Percentiles rank a stretch among this genome's conserved stretches.
Evolutionary conservation across 495 filamentous ascomycete genomes (phyloP).

Genomic region (Hypoxylon cercidicola): DNA sequence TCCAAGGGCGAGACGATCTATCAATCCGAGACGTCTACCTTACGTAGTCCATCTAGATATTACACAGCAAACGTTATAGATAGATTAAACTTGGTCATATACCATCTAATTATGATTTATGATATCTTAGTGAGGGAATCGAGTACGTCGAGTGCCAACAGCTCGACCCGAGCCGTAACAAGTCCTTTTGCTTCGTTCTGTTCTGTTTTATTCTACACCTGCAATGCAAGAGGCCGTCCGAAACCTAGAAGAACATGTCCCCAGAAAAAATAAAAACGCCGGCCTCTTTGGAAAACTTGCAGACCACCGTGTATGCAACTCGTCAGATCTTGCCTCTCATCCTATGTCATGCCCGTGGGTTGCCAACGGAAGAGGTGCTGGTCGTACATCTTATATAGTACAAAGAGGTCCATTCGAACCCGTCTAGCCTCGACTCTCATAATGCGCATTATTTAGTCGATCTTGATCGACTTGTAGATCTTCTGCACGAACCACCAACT

Average conservation of each 20-base stretch:
- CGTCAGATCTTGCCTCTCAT: constrained; percentile 11
- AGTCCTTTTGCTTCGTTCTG: too few relatives aligned
- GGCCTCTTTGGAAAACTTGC: constrained; percentile 13
- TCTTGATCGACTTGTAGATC: constrained; percentile 96
- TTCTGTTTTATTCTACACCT: constrained; percentile 12
- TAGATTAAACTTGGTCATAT: background rate
- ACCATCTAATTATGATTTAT: constrained; percentile 1
- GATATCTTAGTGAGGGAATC: background rate
- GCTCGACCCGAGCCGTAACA: too few relatives aligned
- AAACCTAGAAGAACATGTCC: too few relatives aligned
- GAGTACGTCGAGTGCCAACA: background rate
- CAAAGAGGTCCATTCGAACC: constrained; percentile 4
- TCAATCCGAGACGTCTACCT: too few relatives aligned
- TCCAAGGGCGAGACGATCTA: too few relatives aligned
- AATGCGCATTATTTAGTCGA: constrained; percentile 68
- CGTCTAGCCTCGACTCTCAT: background rate
- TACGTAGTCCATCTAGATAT: too few relatives aligned
- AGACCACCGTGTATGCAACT: constrained; percentile 19
- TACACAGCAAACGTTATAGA: too few relatives aligned
- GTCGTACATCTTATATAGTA: constrained; percentile 41
- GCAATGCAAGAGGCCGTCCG: constrained; percentile 12
- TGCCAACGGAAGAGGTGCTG: constrained; percentile 16
- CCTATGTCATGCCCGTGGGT: background rate
- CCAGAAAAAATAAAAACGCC: too few relatives aligned
- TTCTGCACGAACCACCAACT: constrained; percentile 92